phyloP scores from a whole-genome alignment of 192 early-diverging fungal genomes.

The Entomortierella beljakovae region DNA sequence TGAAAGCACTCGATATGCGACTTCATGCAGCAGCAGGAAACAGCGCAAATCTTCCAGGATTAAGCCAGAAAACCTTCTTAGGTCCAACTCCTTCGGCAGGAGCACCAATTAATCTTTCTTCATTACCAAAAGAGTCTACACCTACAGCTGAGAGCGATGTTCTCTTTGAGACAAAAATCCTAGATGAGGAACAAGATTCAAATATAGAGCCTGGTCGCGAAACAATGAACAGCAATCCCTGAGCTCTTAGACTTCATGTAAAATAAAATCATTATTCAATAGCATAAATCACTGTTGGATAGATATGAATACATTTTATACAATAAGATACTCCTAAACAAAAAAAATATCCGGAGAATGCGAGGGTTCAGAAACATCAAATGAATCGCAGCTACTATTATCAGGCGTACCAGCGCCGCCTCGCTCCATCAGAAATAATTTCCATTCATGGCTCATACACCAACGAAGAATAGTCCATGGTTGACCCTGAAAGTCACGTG shows the following conservation, averaged over 20 bases:
- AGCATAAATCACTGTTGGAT: too few relatives aligned
- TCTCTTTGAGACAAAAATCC: constrained; percentile 19
- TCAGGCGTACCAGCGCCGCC: not conserved
- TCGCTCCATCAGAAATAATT: constrained; percentile 1
- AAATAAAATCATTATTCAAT: too few relatives aligned
- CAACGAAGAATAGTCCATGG: constrained; percentile 12
- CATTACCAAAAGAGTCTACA: constrained; percentile 5
- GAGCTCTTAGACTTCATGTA: too few relatives aligned
- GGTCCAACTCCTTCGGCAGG: constrained; percentile 28
- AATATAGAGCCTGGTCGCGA: not conserved
- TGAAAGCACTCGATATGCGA: constrained; percentile 73
- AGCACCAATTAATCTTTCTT: constrained; percentile 13
- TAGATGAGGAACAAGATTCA: constrained; percentile 11
- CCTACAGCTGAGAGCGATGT: constrained; percentile 15
- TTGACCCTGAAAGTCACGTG: not conserved
- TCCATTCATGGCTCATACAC: constrained; percentile 18
- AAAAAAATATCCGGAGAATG: too few relatives aligned
- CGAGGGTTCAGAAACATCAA: too few relatives aligned
- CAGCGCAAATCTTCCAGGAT: constrained; percentile 35
- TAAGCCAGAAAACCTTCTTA: constrained; percentile 39
- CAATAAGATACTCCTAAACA: too few relatives aligned
- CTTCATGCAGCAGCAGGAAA: constrained; percentile 56
- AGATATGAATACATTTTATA: too few relatives aligned
- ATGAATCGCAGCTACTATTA: too few relatives aligned
- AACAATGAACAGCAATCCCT: not conserved